phyloP scores from a whole-genome alignment of 352 stramenopile genomes.

The Globisporangium cederbergense region DNA sequence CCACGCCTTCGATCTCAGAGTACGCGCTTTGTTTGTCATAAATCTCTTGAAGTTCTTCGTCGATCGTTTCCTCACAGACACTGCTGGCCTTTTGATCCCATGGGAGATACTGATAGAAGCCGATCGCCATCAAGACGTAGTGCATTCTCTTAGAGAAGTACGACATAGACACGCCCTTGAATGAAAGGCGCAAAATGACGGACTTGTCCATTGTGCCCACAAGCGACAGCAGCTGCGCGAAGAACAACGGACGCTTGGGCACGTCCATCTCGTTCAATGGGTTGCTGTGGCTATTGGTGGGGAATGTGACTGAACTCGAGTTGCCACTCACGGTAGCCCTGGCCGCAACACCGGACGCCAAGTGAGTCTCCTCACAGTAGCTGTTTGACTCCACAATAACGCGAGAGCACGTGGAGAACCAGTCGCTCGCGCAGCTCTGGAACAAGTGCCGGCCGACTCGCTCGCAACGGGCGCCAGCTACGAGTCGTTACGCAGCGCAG shows the following conservation, averaged over 20 bases:
- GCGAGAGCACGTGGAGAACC: neutral
- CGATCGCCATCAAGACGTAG: neutral
- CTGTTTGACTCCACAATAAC: too few species aligned
- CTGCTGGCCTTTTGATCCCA: neutral
- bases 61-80: neutral
- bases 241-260: neutral
- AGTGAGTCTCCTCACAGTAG: neutral
- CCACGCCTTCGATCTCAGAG: neutral
- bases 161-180: neutral
- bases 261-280: neutral
- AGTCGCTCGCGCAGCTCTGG: neutral
- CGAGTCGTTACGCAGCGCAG: neutral
- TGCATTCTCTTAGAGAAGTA: neutral
- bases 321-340: too few species aligned
- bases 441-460: neutral
- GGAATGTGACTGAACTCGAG: too few species aligned
- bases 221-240: neutral
- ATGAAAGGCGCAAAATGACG: neutral
- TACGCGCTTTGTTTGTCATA: neutral
- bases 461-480: neutral
- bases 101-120: neutral
- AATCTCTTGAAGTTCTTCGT: neutral
- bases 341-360: neutral
- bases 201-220: neutral
- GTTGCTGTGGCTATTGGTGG: neutral